Base-by-base conservation (phyloP, 441 rosid genomes). In the Capsella rubella region DNA sequence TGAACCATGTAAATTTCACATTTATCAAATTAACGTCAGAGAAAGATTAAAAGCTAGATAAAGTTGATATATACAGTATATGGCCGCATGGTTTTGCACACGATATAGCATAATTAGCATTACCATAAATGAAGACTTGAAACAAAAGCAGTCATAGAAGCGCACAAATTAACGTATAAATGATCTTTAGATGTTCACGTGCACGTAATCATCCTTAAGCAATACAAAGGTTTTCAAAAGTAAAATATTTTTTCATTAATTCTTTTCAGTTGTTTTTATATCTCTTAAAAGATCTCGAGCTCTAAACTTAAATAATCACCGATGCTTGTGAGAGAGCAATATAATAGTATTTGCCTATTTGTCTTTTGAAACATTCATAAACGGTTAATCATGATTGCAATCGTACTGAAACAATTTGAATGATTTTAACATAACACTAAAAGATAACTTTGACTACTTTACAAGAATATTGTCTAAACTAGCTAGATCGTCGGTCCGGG, bases 1-100 rank as follows among this genome's bases (percentile, higher is more conserved):
- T 34, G 6, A 54, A 54, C 37, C n/a, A 55, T 45, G 71, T 25
- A 64, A 68, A 34, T 45, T 54, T 39, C 57, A 64, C 57, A 73
- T 55, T 34, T 11, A 45, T 62, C 76, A 52, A 49, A 9, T 5
- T 57, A 57, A 57, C 2, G 43, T 5, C 8, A 32, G 25, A 29
- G 8, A 14, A 54, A 1, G 11, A 5, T 12, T 52, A 52, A 32
- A 52, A 52, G 31, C 8, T 27, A 21, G 25, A 21, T 21, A 21
- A 21, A 21, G 25, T 21, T 21, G 25, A 21, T 21, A 21, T 21
- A 21, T 21, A 21, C 25, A 21, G 25, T 21, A 21, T 21, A 21
- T 56, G 14, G 16, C 62, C 27, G 15, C 43, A 4, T 51, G n/a
- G 1, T 21, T 21, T 25, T 51, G 25, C 31, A 50, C 54, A 50